These are phyloP conservation scores for Fusarium palustre DNA, from an alignment of 2,329 filamentous ascomycete genomes.

Conservation along the genomic window DNA sequence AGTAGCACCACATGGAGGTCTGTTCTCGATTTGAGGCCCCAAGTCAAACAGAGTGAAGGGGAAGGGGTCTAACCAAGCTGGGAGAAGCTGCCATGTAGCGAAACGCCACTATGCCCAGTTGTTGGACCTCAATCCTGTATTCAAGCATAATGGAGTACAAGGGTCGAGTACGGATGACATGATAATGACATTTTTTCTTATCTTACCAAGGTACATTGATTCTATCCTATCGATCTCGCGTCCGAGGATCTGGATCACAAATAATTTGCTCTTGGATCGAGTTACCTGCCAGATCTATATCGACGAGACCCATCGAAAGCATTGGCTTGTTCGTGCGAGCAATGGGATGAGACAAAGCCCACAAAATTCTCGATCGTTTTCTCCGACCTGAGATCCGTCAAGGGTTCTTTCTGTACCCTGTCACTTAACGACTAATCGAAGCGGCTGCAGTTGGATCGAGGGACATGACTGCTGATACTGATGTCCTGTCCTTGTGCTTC, in stretches of 20 bases:
- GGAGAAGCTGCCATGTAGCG: background rate
- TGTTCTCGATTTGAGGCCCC: background rate
- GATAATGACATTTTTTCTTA: conserved; percentile 1
- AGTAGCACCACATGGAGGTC: background rate
- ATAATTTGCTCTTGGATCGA: background rate
- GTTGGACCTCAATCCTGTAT: background rate
- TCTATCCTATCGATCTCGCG: background rate
- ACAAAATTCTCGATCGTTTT: conserved; percentile 19
- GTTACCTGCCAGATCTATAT: conserved; percentile 3
- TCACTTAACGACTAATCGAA: conserved; percentile 7
- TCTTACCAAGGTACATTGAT: background rate
- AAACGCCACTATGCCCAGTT: background rate
- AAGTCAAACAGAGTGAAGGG: background rate
- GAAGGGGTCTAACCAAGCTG: background rate
- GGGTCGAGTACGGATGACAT: background rate
- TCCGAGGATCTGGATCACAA: background rate
- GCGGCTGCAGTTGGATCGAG: conserved; percentile 8
- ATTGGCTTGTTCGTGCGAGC: background rate
- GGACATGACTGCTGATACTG: background rate
- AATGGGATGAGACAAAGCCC: conserved; percentile 14
- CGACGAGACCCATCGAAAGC: conserved; percentile 1
- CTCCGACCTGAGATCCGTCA: conserved; percentile 19
- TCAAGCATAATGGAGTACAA: background rate
- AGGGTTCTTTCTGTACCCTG: conserved; percentile 2
- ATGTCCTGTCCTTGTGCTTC: background rate